Conservation (phyloP, 2,329 filamentous ascomycete genomes). For the Fusarium illudens region DNA sequence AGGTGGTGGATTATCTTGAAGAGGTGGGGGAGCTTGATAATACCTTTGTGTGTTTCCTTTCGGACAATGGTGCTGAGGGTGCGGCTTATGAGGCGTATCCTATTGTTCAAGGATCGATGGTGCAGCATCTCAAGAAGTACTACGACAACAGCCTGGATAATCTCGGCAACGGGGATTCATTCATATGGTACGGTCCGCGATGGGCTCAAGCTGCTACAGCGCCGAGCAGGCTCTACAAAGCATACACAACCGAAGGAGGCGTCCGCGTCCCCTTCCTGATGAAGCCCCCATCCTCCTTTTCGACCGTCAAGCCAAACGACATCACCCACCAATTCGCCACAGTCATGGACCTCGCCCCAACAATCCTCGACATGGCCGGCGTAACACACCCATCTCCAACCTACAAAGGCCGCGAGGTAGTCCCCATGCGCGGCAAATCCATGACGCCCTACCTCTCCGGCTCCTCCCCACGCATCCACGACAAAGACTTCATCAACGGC, state of each 20-base stretch:
- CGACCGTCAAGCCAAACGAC: slow-evolving; percentile 7
- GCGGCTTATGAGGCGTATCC: slow-evolving; percentile 50
- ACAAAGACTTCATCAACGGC: slow-evolving; percentile 59
- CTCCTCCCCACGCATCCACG: slow-evolving; percentile 52
- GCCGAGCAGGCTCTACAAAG: slow-evolving; percentile 50
- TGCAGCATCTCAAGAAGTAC: slow-evolving; percentile 25
- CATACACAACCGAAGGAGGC: slow-evolving; percentile 57
- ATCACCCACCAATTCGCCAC: slow-evolving; percentile 44
- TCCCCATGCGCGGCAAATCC: slow-evolving; percentile 59
- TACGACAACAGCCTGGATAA: slow-evolving; percentile 29
- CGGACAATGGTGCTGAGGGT: slow-evolving; percentile 69
- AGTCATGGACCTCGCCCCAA: slow-evolving; percentile 60
- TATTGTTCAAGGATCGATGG: slow-evolving; percentile 37
- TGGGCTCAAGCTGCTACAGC: slow-evolving; percentile 49
- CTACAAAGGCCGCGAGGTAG: slow-evolving; percentile 58
- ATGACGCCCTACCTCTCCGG: slow-evolving; percentile 54
- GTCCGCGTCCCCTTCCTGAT: slow-evolving; percentile 62
- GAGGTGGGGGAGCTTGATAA: slow-evolving; percentile 65
- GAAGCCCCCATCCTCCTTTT: slow-evolving; percentile 29
- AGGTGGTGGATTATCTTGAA: slow-evolving; percentile 60
- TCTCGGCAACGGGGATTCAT: slow-evolving; percentile 21
- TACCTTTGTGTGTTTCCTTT: slow-evolving; percentile 71
- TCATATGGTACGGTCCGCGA: slow-evolving; percentile 28
- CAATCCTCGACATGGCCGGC: slow-evolving; percentile 57
- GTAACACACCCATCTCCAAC: slow-evolving; percentile 50